phyloP scores from a whole-genome alignment of 352 stramenopile genomes.

The Plasmopara halstedii region DNA sequence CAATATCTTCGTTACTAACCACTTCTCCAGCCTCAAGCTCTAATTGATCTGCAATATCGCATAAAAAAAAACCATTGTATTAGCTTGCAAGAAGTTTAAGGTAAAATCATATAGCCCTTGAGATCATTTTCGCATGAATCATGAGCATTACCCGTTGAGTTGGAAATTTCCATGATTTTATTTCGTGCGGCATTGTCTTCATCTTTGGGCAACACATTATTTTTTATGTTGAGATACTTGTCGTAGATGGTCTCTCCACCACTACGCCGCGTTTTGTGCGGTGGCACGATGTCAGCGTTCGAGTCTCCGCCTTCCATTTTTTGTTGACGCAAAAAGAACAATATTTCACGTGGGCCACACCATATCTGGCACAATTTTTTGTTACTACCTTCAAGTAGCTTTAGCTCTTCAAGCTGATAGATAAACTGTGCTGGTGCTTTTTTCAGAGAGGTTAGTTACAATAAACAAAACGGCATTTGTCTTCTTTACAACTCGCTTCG shows the following conservation, averaged over 20 bases:
- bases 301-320: slow-evolving; percentile 23
- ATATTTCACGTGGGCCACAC: slow-evolving; percentile 14
- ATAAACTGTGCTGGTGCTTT: no score
- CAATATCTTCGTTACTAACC: slow-evolving; percentile 38
- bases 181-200: not conserved
- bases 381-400: no score
- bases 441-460: slow-evolving; percentile 14
- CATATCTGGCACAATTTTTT: not conserved
- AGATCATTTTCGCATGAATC: not conserved
- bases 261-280: slow-evolving; percentile 18
- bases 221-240: slow-evolving; percentile 48
- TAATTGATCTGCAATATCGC: slow-evolving; percentile 26
- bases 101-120: not conserved
- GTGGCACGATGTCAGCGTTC: slow-evolving; percentile 4
- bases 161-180: slow-evolving; percentile 34
- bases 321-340: slow-evolving; percentile 1
- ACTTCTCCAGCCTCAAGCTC: slow-evolving; percentile 54
- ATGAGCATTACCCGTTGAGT: slow-evolving; percentile 39
- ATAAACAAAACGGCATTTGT: slow-evolving; percentile 5
- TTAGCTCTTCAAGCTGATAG: no score
- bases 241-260: slow-evolving; percentile 27
- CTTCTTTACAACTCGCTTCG: slow-evolving; percentile 7
- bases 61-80: not conserved
- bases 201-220: slow-evolving; percentile 10
- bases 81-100: not conserved